Base-by-base conservation (phyloP, 192 early-diverging fungal genomes). In the Podila epicladia region DNA sequence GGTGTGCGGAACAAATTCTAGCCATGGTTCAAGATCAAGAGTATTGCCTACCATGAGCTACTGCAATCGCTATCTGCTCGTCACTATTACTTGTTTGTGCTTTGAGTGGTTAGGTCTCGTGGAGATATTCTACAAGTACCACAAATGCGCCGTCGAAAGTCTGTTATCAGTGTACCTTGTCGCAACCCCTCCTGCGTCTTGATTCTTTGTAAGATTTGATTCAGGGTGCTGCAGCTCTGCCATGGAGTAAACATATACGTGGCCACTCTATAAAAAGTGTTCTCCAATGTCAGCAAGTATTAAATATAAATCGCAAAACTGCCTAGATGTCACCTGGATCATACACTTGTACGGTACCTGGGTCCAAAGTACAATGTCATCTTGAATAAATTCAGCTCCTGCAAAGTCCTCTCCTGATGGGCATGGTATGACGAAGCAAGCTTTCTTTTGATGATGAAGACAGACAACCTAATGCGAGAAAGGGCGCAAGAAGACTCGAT, bases 361-460 rank as follows among this genome's bases (percentile, higher is more conserved):
- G 51, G 85, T 87, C 84, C 84, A 87, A 5, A 87, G 49, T 1
- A 78, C 62, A 45, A 86, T 58, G 31, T 75, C 61, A 29, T 69
- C 38, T 7, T 73, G 53, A 29, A 75, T 66, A 31, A 88, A 87
- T 19, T 59, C 64, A 37, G 85, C 87, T 6, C 82, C 83, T 17
- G 76, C 66, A 72, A 85, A 87, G 20, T 65, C 38, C 4, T 64
- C 66, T 7, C 51, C 58, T 38, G 53, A 66, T 9, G 60, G 66
- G 22, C 66, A 68, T 26, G 64, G 69, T 22, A 83, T 76, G 6
- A 62, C 29, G 33, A 65, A 73, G 45, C 77, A 69, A 0, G 66
- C 62, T 13, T 62, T 71, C 50, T 58, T 72, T 53, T 79, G 63
- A 26, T 64, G 22, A 45, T 64, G 64, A 15, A 79, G 60, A 29